Base-by-base conservation (phyloP, 1,284 basidiomycete species). In the Trichosporon inkin region DNA sequence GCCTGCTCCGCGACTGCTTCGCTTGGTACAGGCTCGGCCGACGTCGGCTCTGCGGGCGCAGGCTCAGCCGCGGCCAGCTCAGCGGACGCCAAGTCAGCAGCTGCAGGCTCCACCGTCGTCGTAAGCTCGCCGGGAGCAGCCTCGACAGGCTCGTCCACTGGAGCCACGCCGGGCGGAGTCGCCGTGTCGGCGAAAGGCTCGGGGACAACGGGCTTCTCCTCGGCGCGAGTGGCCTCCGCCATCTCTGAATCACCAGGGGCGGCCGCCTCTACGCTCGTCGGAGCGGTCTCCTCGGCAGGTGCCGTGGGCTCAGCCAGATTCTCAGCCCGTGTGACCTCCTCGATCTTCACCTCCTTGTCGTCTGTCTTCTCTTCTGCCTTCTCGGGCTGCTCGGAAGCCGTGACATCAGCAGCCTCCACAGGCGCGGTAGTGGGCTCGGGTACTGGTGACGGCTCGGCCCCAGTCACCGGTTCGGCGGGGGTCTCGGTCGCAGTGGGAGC, bases 71-170 rank as follows among this genome's bases (percentile, higher is more conserved):
- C 17, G 1, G 35, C 36, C 16, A 36, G 44, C 17, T 38, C 55
- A 24, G 32, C 44, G 6, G 34, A 13, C 16, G 32, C n/a, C 11
- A 20, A 17, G 6, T 36, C 55, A 17, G 44, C 34, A 6, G 49
- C 24, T n/a, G 32, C 49, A 1, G 47, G 24, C 22, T 51, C 44
- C 13, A n/a, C 10, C 10, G 34, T 32, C 32, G 28, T 14, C 37
- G 34, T 51, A 39, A 34, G 47, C 49, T 49, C 44, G 14, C 16
- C 28, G 8, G 36, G 36, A 38, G 17, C 38, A 13, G 39, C 8
- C 22, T 53, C 57, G 22, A 47, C 55, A 47, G 39, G 6, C 55
- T 56, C 55, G 14, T 22, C 34, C 39, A 14, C 40, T 14, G 38
- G 17, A 10, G 14, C 34, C 17, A n/a, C n/a, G 32, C 19, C 51